Evolutionary conservation across 2,329 filamentous ascomycete species (phyloP), one percentile per base, ranked within the genome.

Genomic region (Epichloe amarillans): DNA sequence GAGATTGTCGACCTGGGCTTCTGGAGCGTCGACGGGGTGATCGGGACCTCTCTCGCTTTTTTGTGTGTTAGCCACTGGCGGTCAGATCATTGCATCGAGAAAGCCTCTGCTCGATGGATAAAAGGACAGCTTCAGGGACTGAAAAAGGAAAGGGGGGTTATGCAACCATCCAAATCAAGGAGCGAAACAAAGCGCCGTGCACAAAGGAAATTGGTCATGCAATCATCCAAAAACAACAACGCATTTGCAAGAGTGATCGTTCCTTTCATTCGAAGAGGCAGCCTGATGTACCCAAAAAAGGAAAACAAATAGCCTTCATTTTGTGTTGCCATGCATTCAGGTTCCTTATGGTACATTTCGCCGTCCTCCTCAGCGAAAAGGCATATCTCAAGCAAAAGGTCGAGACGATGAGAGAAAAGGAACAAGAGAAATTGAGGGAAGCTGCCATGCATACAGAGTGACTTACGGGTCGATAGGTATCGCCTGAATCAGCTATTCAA

Each of bases 1-100:
- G 80, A 64, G 79, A 71, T 55, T 76, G 74, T 56, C 77, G 82
- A 65, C 82, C 80, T 61, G 85, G 87, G 73, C 88, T 94, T 71
- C 88, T 85, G 63, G 89, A 94, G 70, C 88, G 83, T 69, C 85
- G 82, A 66, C 84, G 83, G 64, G 84, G 83, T 60, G 84, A 88
- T 68, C 84, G 82, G 70, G 82, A 84, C 73, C 83, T 86, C 81
- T 94, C 88, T 69, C 87, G 86, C 86, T 91, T 75, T 75, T 75
- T 50, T 62, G 58, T 53, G 52, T 54, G 62, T 68, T 61, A 67
- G 49, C 26, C 21, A 40, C 46, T 15, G 46, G 46, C 5, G 38
- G 15, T 47, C 19, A 46, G 17, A 21, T 36, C n/a, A 14, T 42
- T 11, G 42, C 21, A 33, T 17, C 21, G 11, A 17, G 2, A 17